These are phyloP conservation scores for Trichophaea hybrida DNA, from an alignment of 2,329 filamentous ascomycete genomes.

Conservation along the genomic window DNA sequence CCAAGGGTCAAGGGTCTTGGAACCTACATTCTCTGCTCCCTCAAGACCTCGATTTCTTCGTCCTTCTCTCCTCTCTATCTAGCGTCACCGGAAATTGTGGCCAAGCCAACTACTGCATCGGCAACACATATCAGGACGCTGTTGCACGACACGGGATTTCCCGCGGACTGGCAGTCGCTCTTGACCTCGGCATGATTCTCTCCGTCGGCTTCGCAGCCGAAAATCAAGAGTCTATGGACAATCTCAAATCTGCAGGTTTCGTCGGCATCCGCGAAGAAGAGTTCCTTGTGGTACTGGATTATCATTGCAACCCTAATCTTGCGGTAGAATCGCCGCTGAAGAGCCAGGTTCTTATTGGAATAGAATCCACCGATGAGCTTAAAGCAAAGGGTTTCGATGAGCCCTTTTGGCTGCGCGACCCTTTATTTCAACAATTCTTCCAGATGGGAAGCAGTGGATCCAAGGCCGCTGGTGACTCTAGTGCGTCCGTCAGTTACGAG, in stretches of 20 bases:
- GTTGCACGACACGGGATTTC: conserved; percentile 26
- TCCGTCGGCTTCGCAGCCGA: conserved; percentile 22
- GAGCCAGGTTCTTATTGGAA: background rate
- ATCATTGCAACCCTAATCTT: background rate
- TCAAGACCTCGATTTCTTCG: conserved; percentile 32
- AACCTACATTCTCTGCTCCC: conserved; percentile 36
- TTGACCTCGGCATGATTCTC: conserved; percentile 27
- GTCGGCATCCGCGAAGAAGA: conserved; percentile 24
- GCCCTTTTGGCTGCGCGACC: background rate
- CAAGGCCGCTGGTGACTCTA: background rate
- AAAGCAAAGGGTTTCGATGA: background rate
- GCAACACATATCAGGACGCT: conserved; percentile 31
- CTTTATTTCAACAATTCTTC: background rate
- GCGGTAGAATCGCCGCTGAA: background rate
- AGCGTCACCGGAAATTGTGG: conserved; percentile 31
- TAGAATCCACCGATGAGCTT: background rate
- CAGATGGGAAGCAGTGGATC: background rate
- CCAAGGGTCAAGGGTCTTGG: conserved; percentile 42
- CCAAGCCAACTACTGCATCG: conserved; percentile 37
- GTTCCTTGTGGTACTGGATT: conserved; percentile 18
- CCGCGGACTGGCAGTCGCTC: conserved; percentile 16
- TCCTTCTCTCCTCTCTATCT: conserved; percentile 33
- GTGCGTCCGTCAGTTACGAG: background rate
- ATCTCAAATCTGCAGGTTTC: conserved; percentile 23
- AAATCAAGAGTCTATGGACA: conserved; percentile 24